Conservation (phyloP, 2,329 filamentous ascomycete genomes). For the Fusarium scirpi region DNA sequence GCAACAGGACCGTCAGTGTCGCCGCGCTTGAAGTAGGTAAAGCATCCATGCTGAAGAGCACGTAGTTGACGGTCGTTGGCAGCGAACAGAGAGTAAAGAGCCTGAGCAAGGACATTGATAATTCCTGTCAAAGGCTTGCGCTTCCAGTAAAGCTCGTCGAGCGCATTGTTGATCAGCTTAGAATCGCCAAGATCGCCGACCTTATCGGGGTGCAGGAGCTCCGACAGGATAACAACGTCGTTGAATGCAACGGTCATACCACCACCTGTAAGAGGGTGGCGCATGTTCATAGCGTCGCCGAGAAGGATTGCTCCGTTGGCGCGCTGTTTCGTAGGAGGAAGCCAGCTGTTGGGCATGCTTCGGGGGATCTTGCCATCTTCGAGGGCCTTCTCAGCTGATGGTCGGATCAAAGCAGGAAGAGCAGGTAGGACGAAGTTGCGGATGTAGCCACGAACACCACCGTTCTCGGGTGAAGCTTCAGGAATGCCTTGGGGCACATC, state of each 20-base stretch:
- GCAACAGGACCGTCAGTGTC: constrained; percentile 83
- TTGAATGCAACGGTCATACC: constrained; percentile 99
- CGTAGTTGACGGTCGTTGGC: constrained; percentile 82
- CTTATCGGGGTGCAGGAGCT: constrained; percentile 75
- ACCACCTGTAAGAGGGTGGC: constrained; percentile 95
- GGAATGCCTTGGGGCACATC: constrained; percentile 85
- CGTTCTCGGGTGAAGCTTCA: constrained; percentile 77
- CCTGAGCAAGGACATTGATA: constrained; percentile 98
- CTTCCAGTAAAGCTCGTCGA: constrained; percentile 85
- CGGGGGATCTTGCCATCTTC: constrained; percentile 79
- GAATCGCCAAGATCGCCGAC: constrained; percentile 79
- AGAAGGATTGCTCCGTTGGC: constrained; percentile 78
- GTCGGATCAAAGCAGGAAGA: constrained; percentile 77
- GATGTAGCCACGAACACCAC: constrained; percentile 89
- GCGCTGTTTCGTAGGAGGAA: constrained; percentile 76
- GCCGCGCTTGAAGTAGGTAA: constrained; percentile 86
- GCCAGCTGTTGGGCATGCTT: constrained; percentile 96
- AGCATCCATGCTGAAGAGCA: constrained; percentile 89
- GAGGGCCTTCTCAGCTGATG: constrained; percentile 80
- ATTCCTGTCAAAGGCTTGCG: constrained; percentile 86
- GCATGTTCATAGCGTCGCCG: constrained; percentile 98
- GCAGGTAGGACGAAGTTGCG: constrained; percentile 81
- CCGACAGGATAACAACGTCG: constrained; percentile 83
- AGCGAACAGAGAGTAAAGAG: constrained; percentile 91
- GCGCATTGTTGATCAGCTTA: constrained; percentile 72